Evolutionary conservation across 345 rosid genomes (phyloP).

Genomic region (Kernera saxatilis): DNA sequence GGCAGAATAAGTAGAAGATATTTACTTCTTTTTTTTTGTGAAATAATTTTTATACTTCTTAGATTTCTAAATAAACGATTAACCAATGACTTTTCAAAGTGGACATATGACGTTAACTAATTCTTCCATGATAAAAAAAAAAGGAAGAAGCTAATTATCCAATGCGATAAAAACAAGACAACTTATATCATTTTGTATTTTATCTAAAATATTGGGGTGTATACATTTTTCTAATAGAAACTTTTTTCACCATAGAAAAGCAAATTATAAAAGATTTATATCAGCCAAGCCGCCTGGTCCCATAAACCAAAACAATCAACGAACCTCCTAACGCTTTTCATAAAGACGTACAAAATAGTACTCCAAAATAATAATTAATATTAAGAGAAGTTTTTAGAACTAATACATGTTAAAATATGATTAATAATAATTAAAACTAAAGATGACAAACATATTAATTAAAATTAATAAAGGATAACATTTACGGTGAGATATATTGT

Average conservation of each 20-base stretch:
- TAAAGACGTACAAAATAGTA: neutral
- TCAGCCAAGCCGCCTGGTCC: slow-evolving; percentile 18
- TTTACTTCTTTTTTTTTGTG: too few relatives aligned
- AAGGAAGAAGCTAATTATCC: neutral
- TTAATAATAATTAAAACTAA: neutral
- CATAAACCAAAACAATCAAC: neutral
- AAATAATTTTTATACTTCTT: neutral
- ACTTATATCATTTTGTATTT: neutral
- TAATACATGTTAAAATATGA: neutral
- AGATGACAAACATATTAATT: neutral
- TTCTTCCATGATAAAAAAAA: neutral
- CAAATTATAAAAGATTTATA: neutral
- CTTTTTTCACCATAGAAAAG: neutral
- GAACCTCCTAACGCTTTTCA: neutral
- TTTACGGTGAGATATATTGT: neutral
- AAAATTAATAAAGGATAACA: neutral
- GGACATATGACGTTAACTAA: neutral
- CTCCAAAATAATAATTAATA: neutral
- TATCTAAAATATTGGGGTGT: neutral
- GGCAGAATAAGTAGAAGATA: slow-evolving; percentile 4
- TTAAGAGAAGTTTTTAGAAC: neutral
- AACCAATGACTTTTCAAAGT: neutral
- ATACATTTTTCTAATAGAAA: neutral
- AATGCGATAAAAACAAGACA: neutral
- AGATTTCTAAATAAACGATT: neutral